A percentile compares a stretch with the other conserved stretches of the same genome.
Evolutionary conservation across 2,329 filamentous ascomycete genomes (phyloP).

Genomic region (Venturiaceae sp.): DNA sequence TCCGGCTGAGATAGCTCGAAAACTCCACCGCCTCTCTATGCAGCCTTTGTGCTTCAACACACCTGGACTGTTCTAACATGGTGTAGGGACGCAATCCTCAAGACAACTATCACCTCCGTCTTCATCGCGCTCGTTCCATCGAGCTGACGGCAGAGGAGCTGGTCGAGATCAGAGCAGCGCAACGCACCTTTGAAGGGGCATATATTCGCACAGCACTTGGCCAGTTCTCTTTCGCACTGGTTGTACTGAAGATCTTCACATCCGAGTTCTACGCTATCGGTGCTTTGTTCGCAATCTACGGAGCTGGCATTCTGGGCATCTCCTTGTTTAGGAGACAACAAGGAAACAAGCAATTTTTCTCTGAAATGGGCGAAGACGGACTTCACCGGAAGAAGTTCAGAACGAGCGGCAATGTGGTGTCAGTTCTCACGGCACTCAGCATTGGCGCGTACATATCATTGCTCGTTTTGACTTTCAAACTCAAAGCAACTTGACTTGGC

Average conservation of each 20-base stretch:
- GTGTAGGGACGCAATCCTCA: constrained; percentile 48
- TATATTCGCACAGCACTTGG: constrained; percentile 91
- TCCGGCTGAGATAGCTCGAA: background rate
- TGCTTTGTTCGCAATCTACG: constrained; percentile 90
- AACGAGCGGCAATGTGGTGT: constrained; percentile 57
- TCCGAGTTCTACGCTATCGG: constrained; percentile 94
- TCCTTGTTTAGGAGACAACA: constrained; percentile 80
- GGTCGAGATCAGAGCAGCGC: constrained; percentile 87
- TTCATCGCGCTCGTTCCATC: constrained; percentile 76
- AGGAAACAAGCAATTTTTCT: constrained; percentile 91
- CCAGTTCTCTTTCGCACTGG: constrained; percentile 89
- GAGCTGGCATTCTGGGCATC: constrained; percentile 71
- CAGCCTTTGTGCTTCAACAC: background rate
- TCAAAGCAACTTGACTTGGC: constrained; percentile 18
- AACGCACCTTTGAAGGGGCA: constrained; percentile 93
- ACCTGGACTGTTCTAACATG: background rate
- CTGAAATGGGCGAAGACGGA: constrained; percentile 49
- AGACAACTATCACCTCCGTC: constrained; percentile 66
- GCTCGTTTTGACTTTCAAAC: constrained; percentile 47
- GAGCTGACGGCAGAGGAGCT: constrained; percentile 76
- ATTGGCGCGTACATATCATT: constrained; percentile 52
- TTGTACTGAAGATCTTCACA: constrained; percentile 95
- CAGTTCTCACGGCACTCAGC: constrained; percentile 52
- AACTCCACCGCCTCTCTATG: background rate
- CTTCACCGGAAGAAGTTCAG: constrained; percentile 52